A percentile compares a stretch with the other conserved stretches of the same genome.
These are phyloP conservation scores for Knoxia roxburghii DNA, from an alignment of 257 asterid species.

Conservation along the genomic window DNA sequence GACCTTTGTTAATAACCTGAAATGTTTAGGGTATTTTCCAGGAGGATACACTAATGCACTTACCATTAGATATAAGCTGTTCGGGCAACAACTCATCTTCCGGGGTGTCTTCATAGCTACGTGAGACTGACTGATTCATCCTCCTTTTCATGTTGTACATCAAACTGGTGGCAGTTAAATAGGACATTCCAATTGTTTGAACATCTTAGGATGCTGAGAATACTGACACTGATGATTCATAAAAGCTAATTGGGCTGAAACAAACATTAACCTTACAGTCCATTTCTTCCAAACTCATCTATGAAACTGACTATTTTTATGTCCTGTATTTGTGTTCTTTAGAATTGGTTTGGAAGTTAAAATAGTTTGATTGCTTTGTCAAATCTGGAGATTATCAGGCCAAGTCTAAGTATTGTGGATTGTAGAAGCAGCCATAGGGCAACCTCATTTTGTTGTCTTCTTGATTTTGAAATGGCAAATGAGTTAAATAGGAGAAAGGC, in stretches of 20 bases:
- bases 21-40: conserved; percentile 63
- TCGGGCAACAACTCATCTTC: conserved; percentile 79
- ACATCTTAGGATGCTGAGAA: conserved; percentile 23
- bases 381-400: not conserved
- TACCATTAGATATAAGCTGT: conserved; percentile 67
- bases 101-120: conserved; percentile 57
- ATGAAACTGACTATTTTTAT: not conserved
- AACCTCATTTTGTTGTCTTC: no score
- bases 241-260: conserved; percentile 13
- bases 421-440: no score
- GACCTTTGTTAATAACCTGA: not conserved
- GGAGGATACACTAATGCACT: conserved; percentile 58
- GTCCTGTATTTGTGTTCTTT: not conserved
- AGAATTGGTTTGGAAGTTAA: not conserved
- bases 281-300: not conserved
- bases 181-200: conserved; percentile 27
- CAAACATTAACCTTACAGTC: conserved; percentile 4
- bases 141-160: conserved; percentile 23
- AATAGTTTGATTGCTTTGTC: not conserved
- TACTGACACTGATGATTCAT: conserved; percentile 22
- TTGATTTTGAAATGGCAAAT: no score
- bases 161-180: conserved; percentile 26
- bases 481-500: no score
- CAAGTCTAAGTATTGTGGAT: no score
- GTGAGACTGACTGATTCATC: not conserved